Evolutionary conservation across 2,329 filamentous ascomycete genomes (phyloP).

Genomic region (Cercospora zeae-maydis): DNA sequence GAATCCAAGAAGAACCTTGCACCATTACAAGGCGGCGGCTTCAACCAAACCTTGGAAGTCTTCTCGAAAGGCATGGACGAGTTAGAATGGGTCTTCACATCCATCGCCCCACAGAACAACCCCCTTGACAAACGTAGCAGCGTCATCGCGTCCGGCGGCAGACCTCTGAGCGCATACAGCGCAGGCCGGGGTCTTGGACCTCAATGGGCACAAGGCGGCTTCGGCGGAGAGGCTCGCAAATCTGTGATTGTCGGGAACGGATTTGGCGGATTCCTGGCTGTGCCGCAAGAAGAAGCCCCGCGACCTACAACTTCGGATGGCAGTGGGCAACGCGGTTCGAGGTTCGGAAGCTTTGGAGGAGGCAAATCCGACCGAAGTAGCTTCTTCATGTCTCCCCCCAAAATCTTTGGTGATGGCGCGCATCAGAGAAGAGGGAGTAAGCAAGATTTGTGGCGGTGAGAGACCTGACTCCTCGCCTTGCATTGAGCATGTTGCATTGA

Average conservation of each 20-base stretch:
- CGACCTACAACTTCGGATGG: slow-evolving; percentile 33
- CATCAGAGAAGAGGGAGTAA: slow-evolving; percentile 33
- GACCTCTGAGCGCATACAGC: slow-evolving; percentile 46
- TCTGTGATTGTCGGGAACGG: slow-evolving; percentile 65
- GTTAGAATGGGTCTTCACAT: slow-evolving; percentile 65
- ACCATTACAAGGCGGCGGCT: slow-evolving; percentile 25
- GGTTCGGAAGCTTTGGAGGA: slow-evolving; percentile 20
- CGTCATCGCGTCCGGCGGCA: slow-evolving; percentile 34
- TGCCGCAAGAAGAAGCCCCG: slow-evolving; percentile 52
- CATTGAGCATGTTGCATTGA: not conserved
- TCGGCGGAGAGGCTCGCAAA: slow-evolving; percentile 55
- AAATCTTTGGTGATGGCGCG: slow-evolving; percentile 23
- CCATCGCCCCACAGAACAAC: slow-evolving; percentile 50
- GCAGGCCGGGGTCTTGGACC: slow-evolving; percentile 49
- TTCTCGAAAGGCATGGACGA: slow-evolving; percentile 66
- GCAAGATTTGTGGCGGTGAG: slow-evolving; percentile 37
- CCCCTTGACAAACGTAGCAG: slow-evolving; percentile 37
- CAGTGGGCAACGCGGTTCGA: slow-evolving; percentile 6
- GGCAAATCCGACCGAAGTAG: slow-evolving; percentile 17
- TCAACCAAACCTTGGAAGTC: slow-evolving; percentile 58
- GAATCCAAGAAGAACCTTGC: slow-evolving; percentile 29
- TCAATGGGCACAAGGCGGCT: slow-evolving; percentile 48
- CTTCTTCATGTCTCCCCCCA: slow-evolving; percentile 33
- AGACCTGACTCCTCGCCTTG: not conserved
- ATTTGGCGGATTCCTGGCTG: slow-evolving; percentile 62